phyloP scores from a whole-genome alignment of 2,329 filamentous ascomycete species.

The Tolypocladium album region DNA sequence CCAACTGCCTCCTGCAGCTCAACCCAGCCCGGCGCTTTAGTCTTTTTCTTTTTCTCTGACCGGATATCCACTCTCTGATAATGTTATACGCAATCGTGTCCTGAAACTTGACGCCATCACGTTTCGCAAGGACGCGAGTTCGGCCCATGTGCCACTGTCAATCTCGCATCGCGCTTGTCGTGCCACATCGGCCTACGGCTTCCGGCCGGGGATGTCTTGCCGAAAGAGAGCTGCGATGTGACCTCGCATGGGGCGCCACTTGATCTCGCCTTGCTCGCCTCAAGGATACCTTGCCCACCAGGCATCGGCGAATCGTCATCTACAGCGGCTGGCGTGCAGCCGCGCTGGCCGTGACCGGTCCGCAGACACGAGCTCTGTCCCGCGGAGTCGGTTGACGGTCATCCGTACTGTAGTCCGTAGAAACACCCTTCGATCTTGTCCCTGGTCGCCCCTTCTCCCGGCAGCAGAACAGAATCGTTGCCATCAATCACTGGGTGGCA shows the following conservation, averaged over 20 bases:
- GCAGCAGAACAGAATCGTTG: background rate
- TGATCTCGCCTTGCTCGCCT: background rate
- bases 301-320: background rate
- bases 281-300: background rate
- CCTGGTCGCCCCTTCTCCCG: background rate
- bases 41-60: conserved; percentile 4
- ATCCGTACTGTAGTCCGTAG: background rate
- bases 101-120: background rate
- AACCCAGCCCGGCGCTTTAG: background rate
- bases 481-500: background rate
- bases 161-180: background rate
- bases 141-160: background rate
- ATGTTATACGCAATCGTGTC: background rate
- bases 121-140: background rate
- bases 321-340: background rate
- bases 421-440: background rate
- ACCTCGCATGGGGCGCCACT: background rate
- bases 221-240: background rate
- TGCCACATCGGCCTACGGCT: background rate
- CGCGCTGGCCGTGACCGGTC: background rate
- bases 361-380: background rate
- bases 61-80: background rate
- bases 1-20: background rate
- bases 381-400: background rate
- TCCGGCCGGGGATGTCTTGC: background rate